These are phyloP conservation scores for Amauroascus verrucosus DNA, from an alignment of 2,329 filamentous ascomycete species.

Conservation along the genomic window DNA sequence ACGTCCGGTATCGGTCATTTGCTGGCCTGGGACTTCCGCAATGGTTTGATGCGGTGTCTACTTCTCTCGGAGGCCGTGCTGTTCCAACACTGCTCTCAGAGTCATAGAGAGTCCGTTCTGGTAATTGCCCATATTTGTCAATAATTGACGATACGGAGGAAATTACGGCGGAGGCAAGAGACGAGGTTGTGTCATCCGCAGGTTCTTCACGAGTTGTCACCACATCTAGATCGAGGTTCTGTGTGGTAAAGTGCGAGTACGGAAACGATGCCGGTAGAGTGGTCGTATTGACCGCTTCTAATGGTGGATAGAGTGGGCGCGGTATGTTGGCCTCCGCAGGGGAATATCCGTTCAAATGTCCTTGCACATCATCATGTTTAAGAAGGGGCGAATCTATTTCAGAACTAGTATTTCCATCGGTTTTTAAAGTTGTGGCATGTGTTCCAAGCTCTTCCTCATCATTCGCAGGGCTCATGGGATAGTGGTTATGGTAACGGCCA, in stretches of 20 bases:
- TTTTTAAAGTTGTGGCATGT: not conserved
- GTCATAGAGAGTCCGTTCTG: not conserved
- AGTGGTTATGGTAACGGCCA: not conserved
- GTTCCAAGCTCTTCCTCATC: not conserved
- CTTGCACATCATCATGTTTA: not conserved
- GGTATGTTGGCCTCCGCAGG: not conserved
- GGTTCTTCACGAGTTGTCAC: not conserved
- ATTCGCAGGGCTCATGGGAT: not conserved
- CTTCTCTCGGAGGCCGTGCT: not conserved
- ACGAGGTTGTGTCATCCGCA: not conserved
- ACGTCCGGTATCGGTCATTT: not conserved
- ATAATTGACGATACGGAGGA: constrained; percentile 10
- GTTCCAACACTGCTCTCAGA: not conserved
- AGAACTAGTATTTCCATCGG: not conserved
- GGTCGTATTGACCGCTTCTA: not conserved
- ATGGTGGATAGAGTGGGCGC: not conserved
- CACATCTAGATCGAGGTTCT: constrained; percentile 6
- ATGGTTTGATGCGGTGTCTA: no score
- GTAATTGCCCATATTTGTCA: constrained; percentile 4
- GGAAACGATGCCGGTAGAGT: not conserved
- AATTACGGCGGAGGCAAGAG: not conserved
- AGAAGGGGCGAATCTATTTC: not conserved
- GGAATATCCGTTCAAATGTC: not conserved
- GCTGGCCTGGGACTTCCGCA: not conserved
- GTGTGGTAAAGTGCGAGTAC: not conserved